Evolutionary conservation across 2,329 filamentous ascomycete genomes (phyloP).

Genomic region (Polytolypa hystricis): DNA sequence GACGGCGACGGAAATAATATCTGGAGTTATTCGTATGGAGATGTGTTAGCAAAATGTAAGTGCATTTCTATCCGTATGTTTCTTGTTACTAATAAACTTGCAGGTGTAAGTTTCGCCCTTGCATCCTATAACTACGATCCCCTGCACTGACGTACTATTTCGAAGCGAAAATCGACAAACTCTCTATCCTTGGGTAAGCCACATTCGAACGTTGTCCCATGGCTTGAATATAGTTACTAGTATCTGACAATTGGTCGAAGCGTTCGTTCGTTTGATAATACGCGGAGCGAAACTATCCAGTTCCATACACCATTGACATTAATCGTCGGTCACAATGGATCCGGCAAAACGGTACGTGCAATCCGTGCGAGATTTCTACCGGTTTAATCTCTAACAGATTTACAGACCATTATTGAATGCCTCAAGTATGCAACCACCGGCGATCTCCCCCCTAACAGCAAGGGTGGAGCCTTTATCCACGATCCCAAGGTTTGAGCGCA

Average conservation of each 20-base stretch:
- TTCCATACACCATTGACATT: constrained; percentile 88
- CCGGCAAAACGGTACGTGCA: constrained; percentile 68
- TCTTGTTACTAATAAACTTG: constrained; percentile 2
- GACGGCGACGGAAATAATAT: too few relatives aligned
- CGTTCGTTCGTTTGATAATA: constrained; percentile 75
- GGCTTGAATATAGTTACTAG: constrained; percentile 4
- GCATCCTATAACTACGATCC: neutral
- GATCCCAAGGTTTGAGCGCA: constrained; percentile 62
- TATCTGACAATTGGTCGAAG: constrained; percentile 26
- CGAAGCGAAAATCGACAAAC: constrained; percentile 73
- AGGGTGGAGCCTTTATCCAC: constrained; percentile 85
- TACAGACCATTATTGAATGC: constrained; percentile 85
- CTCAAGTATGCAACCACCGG: constrained; percentile 97
- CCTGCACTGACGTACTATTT: neutral
- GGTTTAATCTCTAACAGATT: constrained; percentile 6
- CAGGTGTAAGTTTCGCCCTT: constrained; percentile 10
- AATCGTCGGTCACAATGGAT: constrained; percentile 95
- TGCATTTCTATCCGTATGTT: neutral
- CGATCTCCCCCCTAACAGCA: constrained; percentile 80
- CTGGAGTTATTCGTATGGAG: neutral
- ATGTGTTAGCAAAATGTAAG: constrained; percentile 9
- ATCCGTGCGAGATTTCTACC: constrained; percentile 1
- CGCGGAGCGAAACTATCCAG: constrained; percentile 63
- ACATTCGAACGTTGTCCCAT: too few relatives aligned
- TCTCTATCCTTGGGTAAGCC: constrained; percentile 64